These are phyloP conservation scores for Bothriochloa decipiens DNA, from an alignment of 176 grass and related monocot genomes.

Conservation along the genomic window DNA sequence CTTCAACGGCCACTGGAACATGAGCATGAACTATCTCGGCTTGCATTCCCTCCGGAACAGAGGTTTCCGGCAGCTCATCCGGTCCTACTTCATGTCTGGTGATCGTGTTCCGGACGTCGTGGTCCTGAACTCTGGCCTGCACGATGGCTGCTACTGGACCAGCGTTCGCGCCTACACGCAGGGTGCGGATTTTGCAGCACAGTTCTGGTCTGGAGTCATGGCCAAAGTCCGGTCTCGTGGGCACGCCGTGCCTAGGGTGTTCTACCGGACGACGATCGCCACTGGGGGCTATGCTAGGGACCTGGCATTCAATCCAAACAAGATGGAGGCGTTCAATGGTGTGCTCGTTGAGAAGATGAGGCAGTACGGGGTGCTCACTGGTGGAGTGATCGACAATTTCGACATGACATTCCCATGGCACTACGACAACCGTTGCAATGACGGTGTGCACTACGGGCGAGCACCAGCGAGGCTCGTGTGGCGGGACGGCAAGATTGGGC, in stretches of 20 bases:
- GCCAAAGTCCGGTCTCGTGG: slow-evolving; percentile 32
- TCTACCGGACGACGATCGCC: slow-evolving; percentile 86
- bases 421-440: slow-evolving; percentile 92
- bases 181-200: slow-evolving; percentile 61
- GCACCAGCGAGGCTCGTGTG: slow-evolving; percentile 65
- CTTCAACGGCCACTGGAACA: slow-evolving; percentile 98
- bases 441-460: slow-evolving; percentile 94
- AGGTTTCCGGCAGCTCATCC: slow-evolving; percentile 56
- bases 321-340: slow-evolving; percentile 92
- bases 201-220: slow-evolving; percentile 81
- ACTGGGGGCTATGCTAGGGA: slow-evolving; percentile 90
- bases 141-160: slow-evolving; percentile 86
- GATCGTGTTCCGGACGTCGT: slow-evolving; percentile 68
- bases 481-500: slow-evolving; percentile 85
- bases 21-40: slow-evolving; percentile 83
- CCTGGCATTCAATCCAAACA: slow-evolving; percentile 90
- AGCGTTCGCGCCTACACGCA: slow-evolving; percentile 57
- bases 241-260: slow-evolving; percentile 53
- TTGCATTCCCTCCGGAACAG: slow-evolving; percentile 71
- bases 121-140: slow-evolving; percentile 92
- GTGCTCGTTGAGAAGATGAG: slow-evolving; percentile 78
- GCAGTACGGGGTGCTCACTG: slow-evolving; percentile 64
- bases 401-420: slow-evolving; percentile 99
- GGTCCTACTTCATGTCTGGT: slow-evolving; percentile 58
- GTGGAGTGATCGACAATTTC: slow-evolving; percentile 85